Percentiles rank a stretch among this genome's conserved stretches.
Conservation (phyloP, 139 green algal species). For the Zygnema circumcarinatum region DNA sequence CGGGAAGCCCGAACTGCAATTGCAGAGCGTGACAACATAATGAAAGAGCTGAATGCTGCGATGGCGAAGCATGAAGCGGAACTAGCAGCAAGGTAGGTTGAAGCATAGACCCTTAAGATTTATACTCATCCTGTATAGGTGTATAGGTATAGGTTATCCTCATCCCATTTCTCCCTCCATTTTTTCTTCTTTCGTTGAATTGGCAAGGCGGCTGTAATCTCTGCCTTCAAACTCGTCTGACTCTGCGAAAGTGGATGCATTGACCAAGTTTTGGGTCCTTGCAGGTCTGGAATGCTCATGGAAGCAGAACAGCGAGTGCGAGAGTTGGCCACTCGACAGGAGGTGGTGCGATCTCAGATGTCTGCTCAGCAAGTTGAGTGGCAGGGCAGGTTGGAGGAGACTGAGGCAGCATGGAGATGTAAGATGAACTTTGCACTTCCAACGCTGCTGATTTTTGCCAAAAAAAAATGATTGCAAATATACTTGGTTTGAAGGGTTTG, state of each 20-base stretch:
- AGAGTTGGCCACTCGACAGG: conserved; percentile 19
- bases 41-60: conserved; percentile 6
- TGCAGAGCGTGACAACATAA: conserved; percentile 17
- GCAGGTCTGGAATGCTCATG: conserved; percentile 10
- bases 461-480: not conserved
- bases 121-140: no score
- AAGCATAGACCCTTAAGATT: no score
- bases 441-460: not conserved
- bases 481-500: not conserved
- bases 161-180: no score
- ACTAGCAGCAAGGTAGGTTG: conserved; percentile 22
- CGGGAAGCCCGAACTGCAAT: not conserved
- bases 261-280: not conserved
- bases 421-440: not conserved
- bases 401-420: conserved; percentile 12
- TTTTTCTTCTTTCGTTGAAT: no score
- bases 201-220: no score
- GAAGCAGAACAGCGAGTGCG: conserved; percentile 6
- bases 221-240: no score
- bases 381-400: conserved; percentile 19
- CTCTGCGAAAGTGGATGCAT: no score
- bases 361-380: conserved; percentile 19
- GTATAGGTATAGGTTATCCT: no score
- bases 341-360: conserved; percentile 18
- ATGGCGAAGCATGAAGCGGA: conserved; percentile 24